These are phyloP conservation scores for Suhomyces taliae DNA, from an alignment of 1,139 yeast species.

Conservation along the genomic window DNA sequence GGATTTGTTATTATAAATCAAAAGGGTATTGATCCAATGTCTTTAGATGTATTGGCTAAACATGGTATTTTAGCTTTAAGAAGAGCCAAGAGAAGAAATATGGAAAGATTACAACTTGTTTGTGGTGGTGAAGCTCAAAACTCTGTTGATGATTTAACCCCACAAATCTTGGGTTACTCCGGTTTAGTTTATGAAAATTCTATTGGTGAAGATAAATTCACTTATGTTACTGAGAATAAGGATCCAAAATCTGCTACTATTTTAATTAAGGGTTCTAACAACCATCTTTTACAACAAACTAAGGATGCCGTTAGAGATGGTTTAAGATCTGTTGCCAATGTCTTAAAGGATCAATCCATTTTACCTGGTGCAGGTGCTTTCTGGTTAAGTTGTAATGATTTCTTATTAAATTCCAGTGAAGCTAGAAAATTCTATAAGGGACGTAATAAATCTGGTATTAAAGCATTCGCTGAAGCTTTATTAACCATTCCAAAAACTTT, in stretches of 20 bases:
- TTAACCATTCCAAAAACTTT: constrained; percentile 91
- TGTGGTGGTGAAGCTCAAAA: constrained; percentile 99
- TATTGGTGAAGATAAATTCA: constrained; percentile 96
- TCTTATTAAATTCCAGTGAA: constrained; percentile 53
- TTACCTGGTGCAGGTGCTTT: constrained; percentile 98
- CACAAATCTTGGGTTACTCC: constrained; percentile 82
- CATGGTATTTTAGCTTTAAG: constrained; percentile 91
- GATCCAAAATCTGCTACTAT: constrained; percentile 92
- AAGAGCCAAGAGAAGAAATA: constrained; percentile 97
- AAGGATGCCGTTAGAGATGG: constrained; percentile 98
- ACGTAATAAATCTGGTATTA: constrained; percentile 83
- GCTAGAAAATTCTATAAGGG: constrained; percentile 74
- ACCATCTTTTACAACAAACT: constrained; percentile 84
- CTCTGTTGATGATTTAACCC: constrained; percentile 91
- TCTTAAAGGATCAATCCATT: constrained; percentile 77
- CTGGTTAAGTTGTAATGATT: constrained; percentile 77
- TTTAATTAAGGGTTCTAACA: constrained; percentile 89
- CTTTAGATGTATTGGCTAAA: constrained; percentile 89
- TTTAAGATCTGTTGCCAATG: constrained; percentile 89
- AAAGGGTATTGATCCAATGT: constrained; percentile 99
- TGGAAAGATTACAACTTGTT: constrained; percentile 95
- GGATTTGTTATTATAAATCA: constrained; percentile 96
- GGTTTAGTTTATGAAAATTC: constrained; percentile 91
- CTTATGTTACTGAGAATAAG: constrained; percentile 88
- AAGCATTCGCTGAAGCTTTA: constrained; percentile 91